Conservation (phyloP, 2,329 filamentous ascomycete genomes). For the Talaromyces islandicus region DNA sequence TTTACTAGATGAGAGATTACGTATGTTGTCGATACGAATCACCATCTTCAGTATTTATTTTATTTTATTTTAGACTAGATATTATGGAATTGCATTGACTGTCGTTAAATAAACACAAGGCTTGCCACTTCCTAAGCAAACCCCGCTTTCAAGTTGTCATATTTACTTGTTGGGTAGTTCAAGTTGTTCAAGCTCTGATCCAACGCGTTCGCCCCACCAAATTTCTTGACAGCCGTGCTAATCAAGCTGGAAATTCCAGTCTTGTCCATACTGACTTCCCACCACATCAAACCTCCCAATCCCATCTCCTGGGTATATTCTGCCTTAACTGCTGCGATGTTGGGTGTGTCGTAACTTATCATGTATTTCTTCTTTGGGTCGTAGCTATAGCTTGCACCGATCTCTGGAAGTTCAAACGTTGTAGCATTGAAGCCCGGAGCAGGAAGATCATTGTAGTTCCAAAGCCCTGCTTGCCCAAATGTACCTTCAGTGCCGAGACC, state of each 20-base stretch:
- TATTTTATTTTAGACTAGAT: no score
- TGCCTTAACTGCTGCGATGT: slow-evolving; percentile 49
- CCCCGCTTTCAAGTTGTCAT: slow-evolving; percentile 38
- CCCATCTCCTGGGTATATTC: slow-evolving; percentile 50
- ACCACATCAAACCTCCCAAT: slow-evolving; percentile 85
- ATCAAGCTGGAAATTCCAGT: slow-evolving; percentile 2
- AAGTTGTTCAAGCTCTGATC: slow-evolving; percentile 42
- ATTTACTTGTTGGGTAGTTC: slow-evolving; percentile 45
- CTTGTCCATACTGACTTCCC: slow-evolving; percentile 70
- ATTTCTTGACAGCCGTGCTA: slow-evolving; percentile 11
- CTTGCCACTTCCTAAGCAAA: not conserved
- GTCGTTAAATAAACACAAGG: not conserved
- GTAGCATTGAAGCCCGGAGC: slow-evolving; percentile 50
- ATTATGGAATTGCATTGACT: not conserved
- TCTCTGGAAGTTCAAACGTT: not conserved
- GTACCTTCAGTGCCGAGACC: slow-evolving; percentile 26
- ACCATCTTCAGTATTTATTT: no score
- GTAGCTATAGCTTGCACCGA: slow-evolving; percentile 58
- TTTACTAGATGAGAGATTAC: no score
- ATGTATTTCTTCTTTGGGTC: slow-evolving; percentile 53
- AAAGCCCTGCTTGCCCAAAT: slow-evolving; percentile 42
- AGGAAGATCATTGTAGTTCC: slow-evolving; percentile 84
- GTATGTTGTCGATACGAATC: no score
- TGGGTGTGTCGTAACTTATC: slow-evolving; percentile 67
- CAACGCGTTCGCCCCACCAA: slow-evolving; percentile 23